Base-by-base conservation (phyloP, 1,139 yeast genomes). In the Taiozyma onychis region DNA sequence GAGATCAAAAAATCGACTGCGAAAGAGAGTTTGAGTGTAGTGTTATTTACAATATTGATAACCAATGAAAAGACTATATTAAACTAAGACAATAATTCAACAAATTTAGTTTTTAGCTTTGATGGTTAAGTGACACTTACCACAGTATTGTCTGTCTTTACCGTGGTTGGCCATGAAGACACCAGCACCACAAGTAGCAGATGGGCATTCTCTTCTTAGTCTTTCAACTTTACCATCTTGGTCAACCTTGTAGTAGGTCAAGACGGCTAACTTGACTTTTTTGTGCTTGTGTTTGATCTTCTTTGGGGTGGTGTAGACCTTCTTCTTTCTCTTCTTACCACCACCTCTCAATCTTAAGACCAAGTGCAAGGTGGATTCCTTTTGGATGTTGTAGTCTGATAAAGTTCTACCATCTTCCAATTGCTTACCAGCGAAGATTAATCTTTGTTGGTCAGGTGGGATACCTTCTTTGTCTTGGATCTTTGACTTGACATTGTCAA, bases 291-390 rank as follows among this genome's bases (percentile, higher is more conserved):
- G 98, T 82, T 81, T 89, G 81, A 93, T 88, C 88, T 91, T 93
- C 93, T 93, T 93, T 84, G 99, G 99, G 75, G 99, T 93, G 83
- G 98, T 91, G 93, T 93, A 95, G 75, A 90, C 97, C 96, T 95
- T 95, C 91, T 90, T 90, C 90, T 88, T 89, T 88, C 96, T 91
- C 90, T 93, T 93, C 88, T 93, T 93, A 88, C 97, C 98, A 83
- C 96, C 96, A 87, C 98, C 98, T 85, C 98, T 88, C 77, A 93
- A 88, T 85, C 98, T 90, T 64, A 93, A 81, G 72, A 93, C 98
- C 78, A 93, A 85, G 80, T 93, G 97, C 65, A 93, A 78, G 66
- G 98, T 93, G 63, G 98, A 91, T 83, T 93, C 99, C 89, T 93
- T 91, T 83, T 91, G 97, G 82, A 93, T 93, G 95, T 91, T 91